Conservation (phyloP, 192 early-diverging fungal genomes). For the Podochytrium sp. region DNA sequence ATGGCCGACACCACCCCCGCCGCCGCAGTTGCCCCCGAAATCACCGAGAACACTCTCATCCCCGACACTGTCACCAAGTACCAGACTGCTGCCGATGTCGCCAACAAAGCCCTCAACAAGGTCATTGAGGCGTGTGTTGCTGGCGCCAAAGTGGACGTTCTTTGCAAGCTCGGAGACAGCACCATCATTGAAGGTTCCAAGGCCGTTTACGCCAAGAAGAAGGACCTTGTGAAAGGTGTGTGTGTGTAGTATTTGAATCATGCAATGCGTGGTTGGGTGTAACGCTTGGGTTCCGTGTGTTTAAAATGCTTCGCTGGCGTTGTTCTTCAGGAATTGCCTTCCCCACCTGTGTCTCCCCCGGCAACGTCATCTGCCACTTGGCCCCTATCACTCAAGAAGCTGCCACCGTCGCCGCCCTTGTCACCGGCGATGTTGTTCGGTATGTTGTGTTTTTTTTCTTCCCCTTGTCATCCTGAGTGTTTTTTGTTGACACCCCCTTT, state of each 20-base stretch:
- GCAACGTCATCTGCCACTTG: slow-evolving; percentile 86
- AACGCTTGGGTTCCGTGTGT: too few relatives aligned
- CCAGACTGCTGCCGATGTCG: slow-evolving; percentile 55
- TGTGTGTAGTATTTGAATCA: too few relatives aligned
- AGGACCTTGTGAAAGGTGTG: slow-evolving; percentile 71
- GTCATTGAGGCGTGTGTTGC: slow-evolving; percentile 71
- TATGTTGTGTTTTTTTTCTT: background rate
- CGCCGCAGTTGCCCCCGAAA: slow-evolving; percentile 6
- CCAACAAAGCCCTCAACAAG: slow-evolving; percentile 64
- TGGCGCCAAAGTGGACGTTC: slow-evolving; percentile 83
- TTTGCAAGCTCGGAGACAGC: slow-evolving; percentile 88
- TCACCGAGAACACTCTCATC: slow-evolving; percentile 49
- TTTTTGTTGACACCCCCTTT: background rate
- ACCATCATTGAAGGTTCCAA: slow-evolving; percentile 77
- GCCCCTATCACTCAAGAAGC: slow-evolving; percentile 81
- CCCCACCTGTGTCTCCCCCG: slow-evolving; percentile 88
- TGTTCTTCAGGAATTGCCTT: slow-evolving; percentile 76
- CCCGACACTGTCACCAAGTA: slow-evolving; percentile 56
- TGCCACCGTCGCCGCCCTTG: slow-evolving; percentile 66
- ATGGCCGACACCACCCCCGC: slow-evolving; percentile 23
- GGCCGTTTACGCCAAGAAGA: slow-evolving; percentile 77
- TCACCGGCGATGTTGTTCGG: slow-evolving; percentile 85
- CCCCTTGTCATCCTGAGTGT: background rate
- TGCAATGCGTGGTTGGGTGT: too few relatives aligned
- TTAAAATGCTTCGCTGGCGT: too few relatives aligned